phyloP scores from a whole-genome alignment of 495 filamentous ascomycete species.

The Sordaria brevicollis region DNA sequence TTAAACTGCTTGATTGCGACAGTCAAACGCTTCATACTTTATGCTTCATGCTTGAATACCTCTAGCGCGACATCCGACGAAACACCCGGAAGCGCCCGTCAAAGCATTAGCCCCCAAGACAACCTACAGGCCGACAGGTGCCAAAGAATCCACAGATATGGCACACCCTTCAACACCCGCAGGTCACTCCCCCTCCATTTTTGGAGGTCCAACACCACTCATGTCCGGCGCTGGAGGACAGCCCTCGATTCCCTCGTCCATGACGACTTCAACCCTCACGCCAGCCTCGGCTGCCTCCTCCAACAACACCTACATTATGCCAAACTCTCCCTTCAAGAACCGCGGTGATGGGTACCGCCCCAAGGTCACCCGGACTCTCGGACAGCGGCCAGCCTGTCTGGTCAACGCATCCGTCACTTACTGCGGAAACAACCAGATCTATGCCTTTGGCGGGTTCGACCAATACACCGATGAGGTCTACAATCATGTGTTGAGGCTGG shows the following conservation, averaged over 20 bases:
- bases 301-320: slow-evolving; percentile 76
- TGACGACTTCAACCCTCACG: slow-evolving; percentile 20
- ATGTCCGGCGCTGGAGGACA: slow-evolving; percentile 2
- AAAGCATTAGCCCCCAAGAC: neutral
- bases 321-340: slow-evolving; percentile 61
- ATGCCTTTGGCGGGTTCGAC: slow-evolving; percentile 98
- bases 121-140: neutral
- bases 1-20: neutral
- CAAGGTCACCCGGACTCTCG: slow-evolving; percentile 67
- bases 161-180: slow-evolving; percentile 22
- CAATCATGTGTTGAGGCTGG: slow-evolving; percentile 87
- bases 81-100: neutral
- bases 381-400: slow-evolving; percentile 84
- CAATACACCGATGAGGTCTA: slow-evolving; percentile 99
- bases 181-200: slow-evolving; percentile 17
- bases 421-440: slow-evolving; percentile 90
- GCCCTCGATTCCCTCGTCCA: slow-evolving; percentile 7
- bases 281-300: slow-evolving; percentile 47
- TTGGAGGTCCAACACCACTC: slow-evolving; percentile 16
- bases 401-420: slow-evolving; percentile 98
- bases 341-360: slow-evolving; percentile 66
- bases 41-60: neutral
- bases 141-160: slow-evolving; percentile 12
- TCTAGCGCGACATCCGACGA: neutral
- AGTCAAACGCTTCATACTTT: neutral